phyloP scores from a whole-genome alignment of 352 stramenopile genomes.

The Phytophthora idaei region DNA sequence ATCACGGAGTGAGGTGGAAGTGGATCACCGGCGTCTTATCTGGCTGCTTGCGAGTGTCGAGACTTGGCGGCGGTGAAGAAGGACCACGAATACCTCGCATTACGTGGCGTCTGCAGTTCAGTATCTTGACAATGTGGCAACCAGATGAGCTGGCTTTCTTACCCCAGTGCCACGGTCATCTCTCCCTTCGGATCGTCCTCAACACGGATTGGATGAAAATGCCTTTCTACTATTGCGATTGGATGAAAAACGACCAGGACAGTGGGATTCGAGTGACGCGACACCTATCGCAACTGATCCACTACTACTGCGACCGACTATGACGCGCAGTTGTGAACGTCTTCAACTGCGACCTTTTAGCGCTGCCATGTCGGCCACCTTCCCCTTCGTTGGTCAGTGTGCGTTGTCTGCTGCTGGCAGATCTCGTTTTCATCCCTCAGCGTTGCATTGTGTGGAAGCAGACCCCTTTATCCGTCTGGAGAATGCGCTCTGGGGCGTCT shows the following conservation, averaged over 20 bases:
- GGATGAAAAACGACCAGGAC: neutral
- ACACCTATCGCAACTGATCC: neutral
- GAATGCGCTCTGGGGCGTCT: constrained; percentile 37
- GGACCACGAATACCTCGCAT: constrained; percentile 9
- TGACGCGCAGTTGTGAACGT: neutral
- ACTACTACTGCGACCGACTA: constrained; percentile 12
- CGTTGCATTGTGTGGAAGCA: constrained; percentile 7
- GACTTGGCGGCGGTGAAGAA: neutral
- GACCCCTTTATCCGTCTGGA: constrained; percentile 35
- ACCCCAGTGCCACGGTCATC: constrained; percentile 10
- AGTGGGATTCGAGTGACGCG: constrained; percentile 2
- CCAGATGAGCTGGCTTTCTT: constrained; percentile 9
- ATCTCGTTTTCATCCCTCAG: neutral
- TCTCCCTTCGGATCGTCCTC: constrained; percentile 20
- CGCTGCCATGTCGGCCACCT: constrained; percentile 32
- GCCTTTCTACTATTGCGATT: neutral
- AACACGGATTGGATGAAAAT: constrained; percentile 16
- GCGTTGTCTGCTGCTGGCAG: neutral
- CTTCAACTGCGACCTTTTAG: constrained; percentile 2
- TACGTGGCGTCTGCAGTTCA: constrained; percentile 4
- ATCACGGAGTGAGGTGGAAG: constrained; percentile 14
- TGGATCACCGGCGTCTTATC: constrained; percentile 6
- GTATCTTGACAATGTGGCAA: constrained; percentile 20
- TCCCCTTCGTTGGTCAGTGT: constrained; percentile 44
- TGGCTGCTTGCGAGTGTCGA: neutral